Percentiles rank a stretch among this genome's conserved stretches.
Conservation (phyloP, 768 basidiomycete species). For the Clitopilus passeckerianus region DNA sequence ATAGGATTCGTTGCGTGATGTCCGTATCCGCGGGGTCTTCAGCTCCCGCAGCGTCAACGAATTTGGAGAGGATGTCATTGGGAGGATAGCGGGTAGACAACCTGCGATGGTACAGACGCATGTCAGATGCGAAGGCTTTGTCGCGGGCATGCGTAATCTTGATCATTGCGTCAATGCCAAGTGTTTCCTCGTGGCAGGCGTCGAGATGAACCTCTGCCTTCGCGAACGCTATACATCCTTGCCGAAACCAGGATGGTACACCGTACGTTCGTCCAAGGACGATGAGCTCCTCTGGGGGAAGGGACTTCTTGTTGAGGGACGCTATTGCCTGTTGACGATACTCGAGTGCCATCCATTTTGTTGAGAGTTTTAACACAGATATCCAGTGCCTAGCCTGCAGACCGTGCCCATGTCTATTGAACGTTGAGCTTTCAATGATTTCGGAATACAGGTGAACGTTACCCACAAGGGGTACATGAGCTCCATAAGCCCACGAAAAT, state of each 20-base stretch:
- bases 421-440: no score
- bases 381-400: slow-evolving; percentile 2
- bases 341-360: slow-evolving; percentile 7
- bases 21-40: background rate
- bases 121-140: background rate
- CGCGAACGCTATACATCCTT: background rate
- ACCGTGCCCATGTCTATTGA: background rate
- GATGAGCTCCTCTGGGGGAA: background rate
- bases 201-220: background rate
- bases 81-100: background rate
- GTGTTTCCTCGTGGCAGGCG: background rate
- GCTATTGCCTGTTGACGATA: slow-evolving; percentile 3
- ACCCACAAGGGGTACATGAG: slow-evolving; percentile 9
- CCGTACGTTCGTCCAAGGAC: background rate
- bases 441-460: background rate
- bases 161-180: background rate
- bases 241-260: background rate
- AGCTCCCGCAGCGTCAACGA: background rate
- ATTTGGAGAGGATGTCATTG: background rate
- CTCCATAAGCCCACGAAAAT: slow-evolving; percentile 5
- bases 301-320: background rate
- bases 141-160: background rate
- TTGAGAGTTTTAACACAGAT: slow-evolving; percentile 8
- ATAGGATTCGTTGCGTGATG: background rate
- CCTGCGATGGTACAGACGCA: background rate